Base-by-base conservation (phyloP, 495 filamentous ascomycete species). In the Bathelium albidoporum region DNA sequence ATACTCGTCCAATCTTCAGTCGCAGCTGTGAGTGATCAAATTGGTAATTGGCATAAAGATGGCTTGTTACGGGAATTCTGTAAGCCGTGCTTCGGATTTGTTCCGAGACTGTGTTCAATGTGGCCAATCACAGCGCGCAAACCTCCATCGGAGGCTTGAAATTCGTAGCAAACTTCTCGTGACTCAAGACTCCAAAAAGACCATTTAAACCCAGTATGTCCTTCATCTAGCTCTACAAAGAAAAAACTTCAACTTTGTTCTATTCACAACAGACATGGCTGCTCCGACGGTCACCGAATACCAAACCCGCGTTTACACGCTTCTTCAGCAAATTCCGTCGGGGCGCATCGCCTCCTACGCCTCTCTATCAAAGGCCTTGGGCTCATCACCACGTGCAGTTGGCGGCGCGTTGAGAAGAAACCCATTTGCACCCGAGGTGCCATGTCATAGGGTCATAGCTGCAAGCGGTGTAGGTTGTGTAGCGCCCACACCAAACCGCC, bases 271-370 rank as follows among this genome's bases (percentile, higher is more conserved):
- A 55, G 29, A 2, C 12, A 55, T 55, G 49, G 49, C 49, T 29
- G 11, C 49, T 55, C 5, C 49, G 10, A 26, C n/a, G 4, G 4
- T 75, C 34, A 71, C 70, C 44, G 63, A 66, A 28, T 75, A 61
- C 62, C 73, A 74, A 67, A 62, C 67, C 43, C 79, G 80, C 68
- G 81, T 87, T 72, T 87, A 85, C 73, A 74, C 72, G n/a, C 78
- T 85, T 49, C 85, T 92, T 7, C 81, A 82, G 63, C 84, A 87
- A 68, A 86, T 93, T 59, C 89, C 90, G 0, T 70, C 73, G 4
- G 89, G 89, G 16, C 77, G 76, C 60, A 85, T 90, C 71, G 86
- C 85, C 12, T 88, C 88, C 2, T 93, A 95, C 78, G 84, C 82
- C 20, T 80, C 86, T 1, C 74, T 95, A 32, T 82, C 89, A 0